These are phyloP conservation scores for Hygrocybe punicea DNA, from an alignment of 768 basidiomycete species.

Conservation along the genomic window DNA sequence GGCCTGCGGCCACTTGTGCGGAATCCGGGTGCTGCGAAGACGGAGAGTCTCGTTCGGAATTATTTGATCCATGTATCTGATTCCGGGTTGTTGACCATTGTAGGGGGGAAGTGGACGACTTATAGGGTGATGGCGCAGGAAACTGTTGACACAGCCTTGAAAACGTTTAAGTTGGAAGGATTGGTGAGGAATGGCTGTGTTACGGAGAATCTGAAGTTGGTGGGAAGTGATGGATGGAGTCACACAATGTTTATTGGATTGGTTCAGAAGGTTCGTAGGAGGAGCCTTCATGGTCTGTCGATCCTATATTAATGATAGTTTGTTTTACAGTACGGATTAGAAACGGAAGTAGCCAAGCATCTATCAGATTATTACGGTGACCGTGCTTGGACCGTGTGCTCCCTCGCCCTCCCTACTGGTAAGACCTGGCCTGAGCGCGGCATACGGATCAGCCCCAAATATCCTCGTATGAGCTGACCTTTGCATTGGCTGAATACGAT, in stretches of 20 bases:
- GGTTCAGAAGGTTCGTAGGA: constrained; percentile 71
- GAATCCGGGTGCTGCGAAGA: constrained; percentile 64
- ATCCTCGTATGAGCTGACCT: constrained; percentile 61
- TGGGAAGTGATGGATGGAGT: constrained; percentile 93
- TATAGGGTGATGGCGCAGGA: constrained; percentile 96
- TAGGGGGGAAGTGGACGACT: constrained; percentile 99
- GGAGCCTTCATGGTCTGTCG: neutral
- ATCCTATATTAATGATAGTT: neutral
- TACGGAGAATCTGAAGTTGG: constrained; percentile 75
- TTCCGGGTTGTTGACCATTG: constrained; percentile 86
- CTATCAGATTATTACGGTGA: constrained; percentile 94
- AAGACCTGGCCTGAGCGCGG: constrained; percentile 86
- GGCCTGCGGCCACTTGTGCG: constrained; percentile 88
- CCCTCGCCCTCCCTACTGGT: constrained; percentile 73
- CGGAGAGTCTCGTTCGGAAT: constrained; percentile 86
- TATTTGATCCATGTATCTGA: constrained; percentile 85
- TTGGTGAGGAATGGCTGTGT: constrained; percentile 60
- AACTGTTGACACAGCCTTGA: constrained; percentile 83
- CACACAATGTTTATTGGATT: constrained; percentile 96
- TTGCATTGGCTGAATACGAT: neutral
- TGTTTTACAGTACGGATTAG: constrained; percentile 69
- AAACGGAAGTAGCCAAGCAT: constrained; percentile 89
- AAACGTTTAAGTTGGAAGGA: constrained; percentile 64
- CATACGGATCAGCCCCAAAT: constrained; percentile 60
- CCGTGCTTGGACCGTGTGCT: constrained; percentile 91